These are phyloP conservation scores for Plasmodium ovale DNA, from an alignment of 169 alveolate genomes.

Conservation along the genomic window DNA sequence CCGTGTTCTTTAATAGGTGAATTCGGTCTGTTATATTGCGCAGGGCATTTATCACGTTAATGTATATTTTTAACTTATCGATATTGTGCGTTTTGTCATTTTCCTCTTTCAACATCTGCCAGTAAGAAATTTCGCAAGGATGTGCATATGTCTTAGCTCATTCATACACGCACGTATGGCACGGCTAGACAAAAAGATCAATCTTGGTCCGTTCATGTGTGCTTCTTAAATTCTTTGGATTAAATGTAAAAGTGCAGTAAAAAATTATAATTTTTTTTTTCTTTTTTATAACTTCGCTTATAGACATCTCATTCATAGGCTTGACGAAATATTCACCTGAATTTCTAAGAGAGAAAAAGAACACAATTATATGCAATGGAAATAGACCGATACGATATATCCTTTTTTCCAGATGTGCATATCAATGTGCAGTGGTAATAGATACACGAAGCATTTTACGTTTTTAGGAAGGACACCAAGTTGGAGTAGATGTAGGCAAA, in stretches of 20 bases:
- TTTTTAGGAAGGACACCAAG: conserved; percentile 58
- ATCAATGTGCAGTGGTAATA: not conserved
- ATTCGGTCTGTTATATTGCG: conserved; percentile 59
- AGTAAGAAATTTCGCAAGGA: not conserved
- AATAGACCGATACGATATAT: not conserved
- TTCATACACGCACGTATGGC: not conserved
- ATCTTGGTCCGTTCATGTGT: not conserved
- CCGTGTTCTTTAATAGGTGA: conserved; percentile 57
- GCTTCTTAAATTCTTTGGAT: not conserved
- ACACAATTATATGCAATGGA: not conserved
- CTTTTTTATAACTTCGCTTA: conserved; percentile 40
- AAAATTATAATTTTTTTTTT: not conserved
- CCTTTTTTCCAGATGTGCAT: not conserved
- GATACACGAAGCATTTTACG: conserved; percentile 8
- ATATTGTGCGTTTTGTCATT: conserved; percentile 51
- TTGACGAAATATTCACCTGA: conserved; percentile 61
- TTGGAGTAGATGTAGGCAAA: conserved; percentile 49
- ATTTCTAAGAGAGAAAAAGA: conserved; percentile 14
- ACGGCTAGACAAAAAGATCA: not conserved
- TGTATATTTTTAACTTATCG: conserved; percentile 50
- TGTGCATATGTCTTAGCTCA: not conserved
- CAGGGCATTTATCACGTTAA: conserved; percentile 30
- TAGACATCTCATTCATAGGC: conserved; percentile 60
- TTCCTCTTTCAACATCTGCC: conserved; percentile 49
- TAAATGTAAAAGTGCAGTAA: too few relatives aligned